Evolutionary conservation across 768 basidiomycete genomes (phyloP), one percentile per base, ranked within the genome.

Genomic region (Podaxis sp.): DNA sequence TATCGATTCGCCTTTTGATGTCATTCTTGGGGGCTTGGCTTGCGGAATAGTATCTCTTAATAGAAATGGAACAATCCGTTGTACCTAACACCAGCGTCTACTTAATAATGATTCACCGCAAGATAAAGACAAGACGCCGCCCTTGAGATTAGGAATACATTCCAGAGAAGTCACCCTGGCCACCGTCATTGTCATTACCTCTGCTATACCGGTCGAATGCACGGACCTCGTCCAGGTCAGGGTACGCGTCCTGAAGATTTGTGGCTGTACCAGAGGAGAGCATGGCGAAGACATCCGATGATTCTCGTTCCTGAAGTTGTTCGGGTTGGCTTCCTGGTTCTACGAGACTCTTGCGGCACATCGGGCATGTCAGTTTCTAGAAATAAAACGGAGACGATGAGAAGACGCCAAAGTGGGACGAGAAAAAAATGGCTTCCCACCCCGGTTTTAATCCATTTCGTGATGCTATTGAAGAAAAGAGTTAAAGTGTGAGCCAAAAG

Each of bases 371-470:
- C 58, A 58, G 37, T 40, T 67, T 67, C 66, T 67, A 40, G 1
- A 24, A 20, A 7, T 33, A 13, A 24, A 24, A 53, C 4, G 24
- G 13, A 15, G 26, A 36, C 41, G 11, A 53, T 36, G 12, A 38
- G 41, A 28, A 24, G 28, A 41, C 8, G 17, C 54, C 7, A 58
- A 28, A 53, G 8, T 33, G 51, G 24, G 30, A 60, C 28, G 26
- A 4, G 33, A 49, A 58, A 17, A 17, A n/a, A 46, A 17, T 17
- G 17, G 44, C 36, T 22, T 78, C 83, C 58, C 69, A 89, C 88
- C 50, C 82, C 85, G 55, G 81, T 81, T 24, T 67, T 70, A 40
- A 89, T 78, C 89, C 89, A 90, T 65, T 82, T 84, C 5, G 78
- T 77, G 54, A 90, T 87, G 71, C 88, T 90, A 65, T 44, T 37